Conservation (phyloP, 2,329 filamentous ascomycete species). For the Curvularia sp. region DNA sequence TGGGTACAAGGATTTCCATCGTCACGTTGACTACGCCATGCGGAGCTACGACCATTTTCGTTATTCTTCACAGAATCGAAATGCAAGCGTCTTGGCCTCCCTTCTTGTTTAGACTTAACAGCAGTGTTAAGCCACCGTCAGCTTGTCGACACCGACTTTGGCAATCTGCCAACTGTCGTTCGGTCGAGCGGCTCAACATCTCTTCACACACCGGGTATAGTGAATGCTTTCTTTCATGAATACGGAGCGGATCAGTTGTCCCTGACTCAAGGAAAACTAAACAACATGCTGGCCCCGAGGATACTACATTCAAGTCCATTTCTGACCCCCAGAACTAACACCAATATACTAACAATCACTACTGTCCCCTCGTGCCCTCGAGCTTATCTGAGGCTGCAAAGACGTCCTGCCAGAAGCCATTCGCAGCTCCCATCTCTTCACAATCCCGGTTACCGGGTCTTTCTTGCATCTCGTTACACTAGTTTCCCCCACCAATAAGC, state of each 20-base stretch:
- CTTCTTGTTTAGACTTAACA: constrained; percentile 8
- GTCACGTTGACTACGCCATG: constrained; percentile 48
- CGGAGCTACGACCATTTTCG: constrained; percentile 35
- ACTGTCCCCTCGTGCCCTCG: constrained; percentile 23
- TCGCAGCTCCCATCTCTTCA: constrained; percentile 31
- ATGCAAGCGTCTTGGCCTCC: background rate
- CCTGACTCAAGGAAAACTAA: background rate
- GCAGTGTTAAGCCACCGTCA: background rate
- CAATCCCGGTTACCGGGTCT: constrained; percentile 42
- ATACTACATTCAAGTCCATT: background rate
- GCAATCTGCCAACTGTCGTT: background rate
- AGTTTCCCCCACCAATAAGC: constrained; percentile 38
- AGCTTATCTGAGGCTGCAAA: constrained; percentile 36
- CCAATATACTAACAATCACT: constrained; percentile 4
- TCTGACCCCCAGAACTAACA: background rate
- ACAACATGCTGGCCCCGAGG: background rate
- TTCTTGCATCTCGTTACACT: constrained; percentile 34
- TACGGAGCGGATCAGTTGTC: background rate
- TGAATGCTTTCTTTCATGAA: background rate
- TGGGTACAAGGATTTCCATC: constrained; percentile 36
- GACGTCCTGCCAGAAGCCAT: constrained; percentile 23
- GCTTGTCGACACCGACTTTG: background rate
- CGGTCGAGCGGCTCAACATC: background rate
- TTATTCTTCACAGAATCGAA: constrained; percentile 10
- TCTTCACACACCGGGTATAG: background rate